Conservation (phyloP, 208 protist genomes). For the Leishmania turanica region DNA sequence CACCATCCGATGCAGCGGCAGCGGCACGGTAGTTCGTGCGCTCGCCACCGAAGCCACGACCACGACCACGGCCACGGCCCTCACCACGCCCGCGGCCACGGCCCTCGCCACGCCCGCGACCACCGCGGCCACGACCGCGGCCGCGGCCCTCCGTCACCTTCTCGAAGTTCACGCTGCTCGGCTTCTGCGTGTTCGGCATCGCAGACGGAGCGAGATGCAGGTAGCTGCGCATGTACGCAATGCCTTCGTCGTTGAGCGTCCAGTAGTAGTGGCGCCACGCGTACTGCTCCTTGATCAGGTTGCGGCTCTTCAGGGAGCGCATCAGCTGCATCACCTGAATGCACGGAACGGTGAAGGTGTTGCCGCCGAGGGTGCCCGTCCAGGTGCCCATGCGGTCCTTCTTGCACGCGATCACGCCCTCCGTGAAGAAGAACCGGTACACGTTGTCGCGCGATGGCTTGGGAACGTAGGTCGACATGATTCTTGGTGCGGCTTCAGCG, state of each 20-base stretch:
- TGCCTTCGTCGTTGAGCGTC: slow-evolving; percentile 92
- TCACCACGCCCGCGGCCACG: slow-evolving; percentile 57
- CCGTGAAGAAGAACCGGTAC: slow-evolving; percentile 94
- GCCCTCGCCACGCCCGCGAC: slow-evolving; percentile 50
- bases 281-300: slow-evolving; percentile 93
- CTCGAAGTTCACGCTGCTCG: slow-evolving; percentile 55
- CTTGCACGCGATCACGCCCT: slow-evolving; percentile 91
- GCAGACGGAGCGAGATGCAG: slow-evolving; percentile 88
- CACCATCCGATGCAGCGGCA: slow-evolving; percentile 33
- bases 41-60: slow-evolving; percentile 84
- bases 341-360: slow-evolving; percentile 74
- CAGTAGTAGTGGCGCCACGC: slow-evolving; percentile 96
- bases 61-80: slow-evolving; percentile 67
- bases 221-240: slow-evolving; percentile 93
- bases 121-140: slow-evolving; percentile 49
- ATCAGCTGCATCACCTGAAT: slow-evolving; percentile 91
- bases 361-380: slow-evolving; percentile 81
- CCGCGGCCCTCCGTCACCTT: slow-evolving; percentile 46
- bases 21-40: slow-evolving; percentile 74
- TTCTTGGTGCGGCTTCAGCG: background rate
- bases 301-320: slow-evolving; percentile 91
- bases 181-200: slow-evolving; percentile 93
- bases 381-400: slow-evolving; percentile 91
- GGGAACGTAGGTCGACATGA: slow-evolving; percentile 57
- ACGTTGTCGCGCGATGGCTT: slow-evolving; percentile 85